Evolutionary conservation across 441 rosid genomes (phyloP).

Genomic region (Cnidoscolus chayamansa): DNA sequence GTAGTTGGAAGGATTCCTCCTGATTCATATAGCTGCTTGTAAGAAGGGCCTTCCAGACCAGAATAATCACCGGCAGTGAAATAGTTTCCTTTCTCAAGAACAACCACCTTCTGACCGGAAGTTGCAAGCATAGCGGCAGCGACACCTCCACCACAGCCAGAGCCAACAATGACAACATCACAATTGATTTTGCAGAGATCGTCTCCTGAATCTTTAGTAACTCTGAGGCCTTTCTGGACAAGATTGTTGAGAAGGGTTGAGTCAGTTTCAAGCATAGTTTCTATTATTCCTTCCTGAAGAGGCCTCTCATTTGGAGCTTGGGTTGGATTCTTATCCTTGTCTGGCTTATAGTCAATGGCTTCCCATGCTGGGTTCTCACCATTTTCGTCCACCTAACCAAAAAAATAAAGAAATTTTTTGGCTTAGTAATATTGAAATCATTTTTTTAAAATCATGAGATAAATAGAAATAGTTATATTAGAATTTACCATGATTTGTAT

Average conservation of each 20-base stretch:
- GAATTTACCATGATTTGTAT: no score
- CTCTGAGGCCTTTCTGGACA: conserved; percentile 54
- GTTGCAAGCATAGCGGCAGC: conserved; percentile 77
- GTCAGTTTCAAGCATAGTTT: conserved; percentile 48
- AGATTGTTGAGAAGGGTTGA: conserved; percentile 48
- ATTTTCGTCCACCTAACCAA: conserved; percentile 49
- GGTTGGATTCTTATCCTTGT: conserved; percentile 19
- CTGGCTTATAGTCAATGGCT: conserved; percentile 54
- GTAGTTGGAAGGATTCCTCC: conserved; percentile 57
- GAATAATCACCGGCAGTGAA: conserved; percentile 52
- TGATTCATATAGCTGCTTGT: conserved; percentile 48
- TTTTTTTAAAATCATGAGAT: no score
- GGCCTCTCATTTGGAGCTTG: conserved; percentile 41
- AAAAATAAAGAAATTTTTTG: no score
- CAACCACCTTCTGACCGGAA: conserved; percentile 69
- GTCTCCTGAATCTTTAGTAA: conserved; percentile 23
- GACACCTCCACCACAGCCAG: conserved; percentile 95
- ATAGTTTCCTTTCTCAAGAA: conserved; percentile 84
- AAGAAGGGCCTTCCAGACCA: conserved; percentile 62
- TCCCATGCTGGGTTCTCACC: conserved; percentile 72
- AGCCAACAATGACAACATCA: conserved; percentile 72
- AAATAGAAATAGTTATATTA: no score
- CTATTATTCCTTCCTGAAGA: conserved; percentile 68
- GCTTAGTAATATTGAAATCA: no score
- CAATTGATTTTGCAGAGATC: conserved; percentile 53